Evolutionary conservation across 352 stramenopile genomes (phyloP), one percentile per base, ranked within the genome.

Genomic region (Phytopythium mirpurense): DNA sequence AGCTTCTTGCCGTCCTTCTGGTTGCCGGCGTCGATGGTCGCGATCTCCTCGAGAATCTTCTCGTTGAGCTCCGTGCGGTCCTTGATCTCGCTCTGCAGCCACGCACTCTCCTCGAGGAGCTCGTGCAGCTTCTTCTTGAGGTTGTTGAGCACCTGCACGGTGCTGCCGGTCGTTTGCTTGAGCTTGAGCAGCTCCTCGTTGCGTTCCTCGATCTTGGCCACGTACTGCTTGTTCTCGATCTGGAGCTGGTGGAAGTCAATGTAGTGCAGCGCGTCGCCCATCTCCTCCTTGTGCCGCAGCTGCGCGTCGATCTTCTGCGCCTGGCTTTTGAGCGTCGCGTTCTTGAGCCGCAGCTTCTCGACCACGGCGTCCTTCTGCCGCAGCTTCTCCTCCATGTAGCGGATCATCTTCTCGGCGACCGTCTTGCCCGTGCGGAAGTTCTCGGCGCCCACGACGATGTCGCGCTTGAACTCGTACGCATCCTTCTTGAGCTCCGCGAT

Each of bases 151-250:
- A 90, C 72, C 57, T 97, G 85, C 9, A 96, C 86, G 0, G 89
- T 97, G 54, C 72, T 94, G 23, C 83, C 83, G 18, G 87, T 97
- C 5, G 88, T 95, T 53, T 94, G 72, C 52, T 97, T 97, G 34
- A 97, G 75, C 47, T 85, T 86, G 56, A 97, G 74, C 15, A 98
- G 70, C 68, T 98, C 90, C 62, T 97, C 82, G 54, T 98, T 98
- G 31, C 90, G 74, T 70, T 98, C 93, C 62, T 98, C 93, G 56
- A 98, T 97, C 62, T 95, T 97, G 48, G 80, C 76, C 9, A 97
- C 75, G 71, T 97, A 97, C 69, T 98, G 92, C 54, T 98, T 98
- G 78, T 98, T 98, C 65, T 98, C 93, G 47, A 98, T 98, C 71
- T 98, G 93, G 12, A 98, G 73, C 54, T 96, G 86, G 63, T 98